Conservation (phyloP, 371 early-diverging fungal genomes). For the Mucor circinelloides region DNA sequence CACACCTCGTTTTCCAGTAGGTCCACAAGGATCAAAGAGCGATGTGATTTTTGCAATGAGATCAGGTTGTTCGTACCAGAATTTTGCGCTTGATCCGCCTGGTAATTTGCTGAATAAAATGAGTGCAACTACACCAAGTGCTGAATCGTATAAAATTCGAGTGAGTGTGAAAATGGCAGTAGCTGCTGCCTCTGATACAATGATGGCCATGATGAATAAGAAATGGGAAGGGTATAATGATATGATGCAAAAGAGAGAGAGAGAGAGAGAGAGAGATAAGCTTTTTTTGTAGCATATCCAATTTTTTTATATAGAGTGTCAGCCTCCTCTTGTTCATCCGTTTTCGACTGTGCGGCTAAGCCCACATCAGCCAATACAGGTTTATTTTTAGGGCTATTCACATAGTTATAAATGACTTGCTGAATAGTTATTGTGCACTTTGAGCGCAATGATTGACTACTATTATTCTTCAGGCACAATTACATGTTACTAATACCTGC, state of each 20-base stretch:
- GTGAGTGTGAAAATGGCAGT: slow-evolving; percentile 16
- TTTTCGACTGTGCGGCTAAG: not conserved
- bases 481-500: too few species aligned
- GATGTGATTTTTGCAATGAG: slow-evolving; percentile 9
- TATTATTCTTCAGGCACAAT: too few species aligned
- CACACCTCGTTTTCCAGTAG: slow-evolving; percentile 17
- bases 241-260: not conserved
- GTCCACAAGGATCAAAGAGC: slow-evolving; percentile 15
- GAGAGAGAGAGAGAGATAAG: not conserved
- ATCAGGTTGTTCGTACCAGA: slow-evolving; percentile 23
- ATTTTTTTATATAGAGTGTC: not conserved
- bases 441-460: too few species aligned
- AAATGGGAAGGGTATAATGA: not conserved
- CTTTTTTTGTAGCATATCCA: not conserved
- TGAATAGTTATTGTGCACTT: too few species aligned
- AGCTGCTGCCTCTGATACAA: slow-evolving; percentile 11
- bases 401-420: too few species aligned
- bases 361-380: not conserved
- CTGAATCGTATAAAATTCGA: slow-evolving; percentile 9
- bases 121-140: not conserved
- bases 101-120: slow-evolving; percentile 16
- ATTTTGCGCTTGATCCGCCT: slow-evolving; percentile 17
- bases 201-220: not conserved
- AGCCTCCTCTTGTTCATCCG: not conserved
- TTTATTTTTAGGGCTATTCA: not conserved